Conservation (phyloP, 2,329 filamentous ascomycete species). For the Corniculantispora saksenae region DNA sequence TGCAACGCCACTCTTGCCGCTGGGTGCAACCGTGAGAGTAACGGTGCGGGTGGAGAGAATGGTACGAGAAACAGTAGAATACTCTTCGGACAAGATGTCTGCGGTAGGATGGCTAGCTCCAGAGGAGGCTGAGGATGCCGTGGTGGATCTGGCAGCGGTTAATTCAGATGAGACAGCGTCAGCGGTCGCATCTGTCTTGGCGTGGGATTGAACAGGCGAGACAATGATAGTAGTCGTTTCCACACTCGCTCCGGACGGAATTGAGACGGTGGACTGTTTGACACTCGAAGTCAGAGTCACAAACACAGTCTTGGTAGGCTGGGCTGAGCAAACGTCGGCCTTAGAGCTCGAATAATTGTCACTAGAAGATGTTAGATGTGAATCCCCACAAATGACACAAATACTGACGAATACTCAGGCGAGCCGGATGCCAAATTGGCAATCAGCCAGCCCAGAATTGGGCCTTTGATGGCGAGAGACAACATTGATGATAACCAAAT, state of each 20-base stretch:
- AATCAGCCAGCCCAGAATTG: slow-evolving; percentile 12
- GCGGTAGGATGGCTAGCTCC: not conserved
- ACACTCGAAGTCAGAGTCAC: slow-evolving; percentile 45
- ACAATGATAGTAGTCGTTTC: slow-evolving; percentile 33
- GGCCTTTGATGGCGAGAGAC: slow-evolving; percentile 1
- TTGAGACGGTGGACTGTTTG: slow-evolving; percentile 15
- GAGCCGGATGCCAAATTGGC: slow-evolving; percentile 1
- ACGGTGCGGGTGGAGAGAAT: slow-evolving; percentile 27
- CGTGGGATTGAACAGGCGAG: slow-evolving; percentile 17
- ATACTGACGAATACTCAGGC: slow-evolving; percentile 16
- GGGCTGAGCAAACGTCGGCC: not conserved
- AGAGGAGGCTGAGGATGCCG: not conserved
- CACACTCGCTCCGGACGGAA: slow-evolving; percentile 21
- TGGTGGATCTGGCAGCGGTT: not conserved
- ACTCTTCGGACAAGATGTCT: slow-evolving; percentile 12
- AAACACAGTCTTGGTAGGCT: slow-evolving; percentile 47
- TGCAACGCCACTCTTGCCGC: not conserved
- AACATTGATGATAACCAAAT: slow-evolving; percentile 13
- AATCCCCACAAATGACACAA: not conserved
- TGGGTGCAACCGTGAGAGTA: slow-evolving; percentile 19
- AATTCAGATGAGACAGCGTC: slow-evolving; percentile 8
- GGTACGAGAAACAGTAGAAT: slow-evolving; percentile 13
- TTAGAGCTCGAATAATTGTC: slow-evolving; percentile 24
- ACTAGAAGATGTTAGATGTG: not conserved
- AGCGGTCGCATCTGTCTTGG: slow-evolving; percentile 1